Conservation (phyloP, 202 grass and related monocot genomes). For the Schoenoplectus triqueter region DNA sequence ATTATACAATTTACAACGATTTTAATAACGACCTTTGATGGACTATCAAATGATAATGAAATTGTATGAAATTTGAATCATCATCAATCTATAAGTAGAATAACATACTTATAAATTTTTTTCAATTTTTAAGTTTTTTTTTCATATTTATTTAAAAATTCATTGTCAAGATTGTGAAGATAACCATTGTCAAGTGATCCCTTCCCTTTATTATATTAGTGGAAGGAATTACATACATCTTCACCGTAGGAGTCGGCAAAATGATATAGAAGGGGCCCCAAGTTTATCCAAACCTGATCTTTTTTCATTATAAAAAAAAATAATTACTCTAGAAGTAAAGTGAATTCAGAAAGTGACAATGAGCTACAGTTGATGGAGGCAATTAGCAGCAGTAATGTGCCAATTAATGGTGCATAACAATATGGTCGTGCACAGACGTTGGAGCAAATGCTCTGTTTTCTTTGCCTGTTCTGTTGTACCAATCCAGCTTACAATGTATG, state of each 20-base stretch:
- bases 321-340: not conserved
- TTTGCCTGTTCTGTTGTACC: not conserved
- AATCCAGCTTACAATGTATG: conserved; percentile 2
- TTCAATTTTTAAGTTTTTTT: no score
- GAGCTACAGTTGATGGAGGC: not conserved
- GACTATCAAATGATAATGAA: no score
- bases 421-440: not conserved
- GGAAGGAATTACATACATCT: conserved; percentile 69
- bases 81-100: no score
- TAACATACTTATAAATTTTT: no score
- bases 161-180: no score
- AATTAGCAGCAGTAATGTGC: conserved; percentile 1
- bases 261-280: conserved; percentile 93
- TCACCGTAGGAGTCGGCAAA: conserved; percentile 85
- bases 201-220: conserved; percentile 10
- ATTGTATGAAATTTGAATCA: no score
- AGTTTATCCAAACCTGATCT: conserved; percentile 89
- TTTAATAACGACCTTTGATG: no score
- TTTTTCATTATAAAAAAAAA: conserved; percentile 38
- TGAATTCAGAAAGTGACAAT: not conserved
- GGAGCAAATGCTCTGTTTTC: not conserved
- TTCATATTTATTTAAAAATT: no score
- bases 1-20: no score
- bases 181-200: no score
- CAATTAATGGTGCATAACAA: not conserved